Evolutionary conservation across 208 protist genomes (phyloP).

Genomic region (Vickermania spadyakhi): DNA sequence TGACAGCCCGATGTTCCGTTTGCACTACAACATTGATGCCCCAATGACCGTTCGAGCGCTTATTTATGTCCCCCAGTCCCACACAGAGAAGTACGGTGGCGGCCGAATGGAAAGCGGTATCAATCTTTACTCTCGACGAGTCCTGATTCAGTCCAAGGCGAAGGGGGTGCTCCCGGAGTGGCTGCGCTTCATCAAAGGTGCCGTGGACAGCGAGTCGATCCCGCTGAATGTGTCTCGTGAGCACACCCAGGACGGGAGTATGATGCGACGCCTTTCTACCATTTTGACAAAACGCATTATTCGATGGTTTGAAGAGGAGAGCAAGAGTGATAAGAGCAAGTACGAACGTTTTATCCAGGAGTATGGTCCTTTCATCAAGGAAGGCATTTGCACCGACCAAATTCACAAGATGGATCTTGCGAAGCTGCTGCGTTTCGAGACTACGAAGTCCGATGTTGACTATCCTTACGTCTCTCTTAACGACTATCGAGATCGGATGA

Average conservation of each 20-base stretch:
- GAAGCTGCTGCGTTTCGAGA: constrained; percentile 92
- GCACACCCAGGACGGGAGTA: constrained; percentile 94
- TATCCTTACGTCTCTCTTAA: constrained; percentile 87
- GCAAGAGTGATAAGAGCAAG: constrained; percentile 83
- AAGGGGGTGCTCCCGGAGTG: constrained; percentile 96
- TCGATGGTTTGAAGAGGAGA: constrained; percentile 87
- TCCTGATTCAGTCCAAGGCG: constrained; percentile 94
- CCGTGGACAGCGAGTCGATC: constrained; percentile 97
- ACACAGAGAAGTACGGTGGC: constrained; percentile 96
- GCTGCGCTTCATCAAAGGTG: constrained; percentile 95
- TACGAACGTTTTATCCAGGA: constrained; percentile 93
- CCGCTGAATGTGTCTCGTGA: constrained; percentile 97
- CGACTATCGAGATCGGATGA: constrained; percentile 95
- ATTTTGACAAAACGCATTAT: constrained; percentile 92
- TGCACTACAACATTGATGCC: constrained; percentile 95
- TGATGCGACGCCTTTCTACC: constrained; percentile 89
- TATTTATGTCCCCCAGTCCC: constrained; percentile 94
- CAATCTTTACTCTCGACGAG: constrained; percentile 91
- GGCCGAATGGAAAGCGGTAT: constrained; percentile 93
- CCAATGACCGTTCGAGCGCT: constrained; percentile 92
- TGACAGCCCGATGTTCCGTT: constrained; percentile 88
- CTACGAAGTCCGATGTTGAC: constrained; percentile 62
- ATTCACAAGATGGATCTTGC: constrained; percentile 91
- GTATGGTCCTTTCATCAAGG: constrained; percentile 94
- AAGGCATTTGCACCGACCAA: constrained; percentile 94